Conservation (phyloP, 257 asterid species). For the Nicotiana tomentosiformis region DNA sequence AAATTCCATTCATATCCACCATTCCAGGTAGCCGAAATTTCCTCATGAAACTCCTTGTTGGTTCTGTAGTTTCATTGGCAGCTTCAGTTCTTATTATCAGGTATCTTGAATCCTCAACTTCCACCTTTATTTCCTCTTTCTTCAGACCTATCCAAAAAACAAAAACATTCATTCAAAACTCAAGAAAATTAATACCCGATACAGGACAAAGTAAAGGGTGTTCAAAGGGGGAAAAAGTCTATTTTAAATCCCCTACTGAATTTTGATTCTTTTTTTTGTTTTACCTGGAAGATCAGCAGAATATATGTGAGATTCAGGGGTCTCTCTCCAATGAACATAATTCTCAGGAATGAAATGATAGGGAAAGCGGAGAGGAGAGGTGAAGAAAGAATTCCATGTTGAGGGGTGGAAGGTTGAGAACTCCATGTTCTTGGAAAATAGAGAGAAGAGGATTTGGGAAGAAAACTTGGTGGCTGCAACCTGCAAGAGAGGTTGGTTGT, state of each 20-base stretch:
- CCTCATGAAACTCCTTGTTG: conserved; percentile 40
- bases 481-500: background rate
- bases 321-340: conserved; percentile 60
- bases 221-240: background rate
- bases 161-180: background rate
- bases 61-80: conserved; percentile 17
- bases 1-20: conserved; percentile 50
- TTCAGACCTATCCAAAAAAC: conserved; percentile 33
- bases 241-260: background rate
- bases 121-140: conserved; percentile 68
- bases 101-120: conserved; percentile 59
- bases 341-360: conserved; percentile 42
- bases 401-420: conserved; percentile 21
- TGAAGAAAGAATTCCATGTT: conserved; percentile 25
- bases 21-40: conserved; percentile 60
- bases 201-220: background rate
- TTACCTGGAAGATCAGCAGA: conserved; percentile 74
- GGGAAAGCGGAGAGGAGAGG: conserved; percentile 30
- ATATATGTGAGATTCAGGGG: conserved; percentile 64
- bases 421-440: conserved; percentile 27
- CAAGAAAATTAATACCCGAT: background rate
- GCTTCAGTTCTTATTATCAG: conserved; percentile 53
- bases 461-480: background rate
- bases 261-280: background rate
- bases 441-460: background rate